Evolutionary conservation across 2,329 filamentous ascomycete species (phyloP), one percentile per base, ranked within the genome.

Genomic region (Dryadomyces sulphureus): DNA sequence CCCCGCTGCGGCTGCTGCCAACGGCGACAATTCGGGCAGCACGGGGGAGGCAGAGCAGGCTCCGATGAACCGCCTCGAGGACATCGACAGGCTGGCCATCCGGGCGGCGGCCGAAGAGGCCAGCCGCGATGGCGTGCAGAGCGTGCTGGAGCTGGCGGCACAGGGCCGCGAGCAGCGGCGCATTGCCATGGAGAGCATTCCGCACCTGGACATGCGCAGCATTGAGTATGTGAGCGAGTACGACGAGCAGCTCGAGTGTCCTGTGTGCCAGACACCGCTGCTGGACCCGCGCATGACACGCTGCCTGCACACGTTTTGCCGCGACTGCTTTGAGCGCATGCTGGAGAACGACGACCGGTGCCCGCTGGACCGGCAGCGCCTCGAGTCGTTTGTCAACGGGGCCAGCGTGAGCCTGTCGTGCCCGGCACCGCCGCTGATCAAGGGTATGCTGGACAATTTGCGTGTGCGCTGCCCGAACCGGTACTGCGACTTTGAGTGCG

Each of bases 241-340:
- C 16, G 61, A 62, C 48, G 59, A 62, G 24, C 59, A 59, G 16
- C 56, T 64, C n/a, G 50, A 59, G 36, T 64, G 61, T 46, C 59
- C 60, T 16, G 60, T 64, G 41, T 82, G 78, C 60, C 74, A 73
- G 53, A 68, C 75, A 11, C 72, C 78, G 3, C 67, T 81, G 38
- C 63, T 81, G 41, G 66, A 72, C 14, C 77, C 78, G 0, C 65
- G 77, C 41, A 77, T 77, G 38, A 80, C 77, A 1, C 54, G 52
- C 12, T 82, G 78, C 59, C 73, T 79, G 48, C 78, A 82, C 57
- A 77, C 75, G 12, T 82, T 82, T 56, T 82, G 78, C 54, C 68
- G 70, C 44, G 64, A 65, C 5, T 82, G 78, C 55, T 63, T 81
- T 22, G 54, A 60, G 39, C 62, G 66, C 49, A 63, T 68, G 7